Conservation (phyloP, 768 basidiomycete species). For the Terana coerulea region DNA sequence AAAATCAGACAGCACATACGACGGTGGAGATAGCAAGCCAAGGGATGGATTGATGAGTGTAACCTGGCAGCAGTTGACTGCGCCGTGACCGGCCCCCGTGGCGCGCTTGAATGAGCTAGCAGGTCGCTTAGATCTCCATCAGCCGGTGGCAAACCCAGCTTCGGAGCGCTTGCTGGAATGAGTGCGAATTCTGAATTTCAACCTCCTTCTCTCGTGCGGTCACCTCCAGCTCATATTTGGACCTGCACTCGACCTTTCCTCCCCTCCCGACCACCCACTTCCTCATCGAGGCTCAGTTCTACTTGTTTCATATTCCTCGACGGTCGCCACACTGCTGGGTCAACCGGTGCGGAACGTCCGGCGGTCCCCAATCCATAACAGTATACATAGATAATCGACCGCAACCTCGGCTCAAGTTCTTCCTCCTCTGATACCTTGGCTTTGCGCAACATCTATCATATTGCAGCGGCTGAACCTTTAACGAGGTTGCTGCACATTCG, state of each 20-base stretch:
- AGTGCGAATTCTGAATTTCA: not conserved
- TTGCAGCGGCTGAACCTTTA: not conserved
- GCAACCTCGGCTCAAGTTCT: not conserved
- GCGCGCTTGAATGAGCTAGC: not conserved
- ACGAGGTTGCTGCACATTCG: not conserved
- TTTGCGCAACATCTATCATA: not conserved
- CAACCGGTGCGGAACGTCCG: constrained; percentile 4
- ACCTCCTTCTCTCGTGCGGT: not conserved
- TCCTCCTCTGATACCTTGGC: constrained; percentile 3
- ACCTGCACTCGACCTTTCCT: not conserved
- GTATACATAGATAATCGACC: constrained; percentile 10
- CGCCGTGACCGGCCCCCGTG: not conserved
- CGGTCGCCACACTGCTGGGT: not conserved
- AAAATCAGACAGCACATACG: too few species aligned
- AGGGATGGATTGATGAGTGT: too few species aligned
- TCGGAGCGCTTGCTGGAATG: constrained; percentile 4
- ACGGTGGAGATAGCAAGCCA: too few species aligned
- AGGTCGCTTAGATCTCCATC: constrained; percentile 9
- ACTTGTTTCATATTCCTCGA: not conserved
- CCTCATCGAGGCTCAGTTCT: not conserved
- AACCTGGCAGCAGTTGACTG: not conserved
- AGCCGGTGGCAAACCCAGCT: constrained; percentile 5
- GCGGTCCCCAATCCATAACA: constrained; percentile 6
- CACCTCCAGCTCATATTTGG: not conserved
- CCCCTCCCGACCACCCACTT: not conserved